Conservation (phyloP, 768 basidiomycete species). For the Mrakia hoshinonis region DNA sequence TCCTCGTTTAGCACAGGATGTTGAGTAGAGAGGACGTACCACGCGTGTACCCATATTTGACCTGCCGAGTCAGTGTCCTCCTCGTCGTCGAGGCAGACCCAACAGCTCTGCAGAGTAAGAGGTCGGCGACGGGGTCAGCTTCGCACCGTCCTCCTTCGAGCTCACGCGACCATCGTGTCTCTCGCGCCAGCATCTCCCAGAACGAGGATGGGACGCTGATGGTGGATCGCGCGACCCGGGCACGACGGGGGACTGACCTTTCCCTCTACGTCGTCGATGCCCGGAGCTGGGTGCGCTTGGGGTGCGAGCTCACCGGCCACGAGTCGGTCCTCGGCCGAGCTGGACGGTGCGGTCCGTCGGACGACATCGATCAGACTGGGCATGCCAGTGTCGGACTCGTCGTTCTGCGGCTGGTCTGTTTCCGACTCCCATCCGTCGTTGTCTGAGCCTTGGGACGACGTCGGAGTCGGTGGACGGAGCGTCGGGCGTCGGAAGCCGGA, state of each 20-base stretch:
- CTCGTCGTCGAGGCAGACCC: conserved; percentile 12
- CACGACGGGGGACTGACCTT: conserved; percentile 7
- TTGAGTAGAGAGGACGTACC: not conserved
- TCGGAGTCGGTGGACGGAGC: not conserved
- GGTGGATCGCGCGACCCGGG: no score
- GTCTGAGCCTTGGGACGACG: not conserved
- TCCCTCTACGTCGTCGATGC: not conserved
- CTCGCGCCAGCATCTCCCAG: no score
- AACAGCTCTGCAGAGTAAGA: conserved; percentile 1
- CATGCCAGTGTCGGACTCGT: not conserved
- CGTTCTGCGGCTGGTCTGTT: not conserved
- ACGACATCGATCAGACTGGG: not conserved
- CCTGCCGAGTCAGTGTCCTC: not conserved
- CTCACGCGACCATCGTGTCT: not conserved
- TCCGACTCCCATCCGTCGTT: not conserved
- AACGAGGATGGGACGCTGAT: no score
- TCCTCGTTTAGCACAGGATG: not conserved
- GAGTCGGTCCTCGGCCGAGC: not conserved
- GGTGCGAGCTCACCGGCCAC: not conserved
- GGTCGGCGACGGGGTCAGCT: not conserved
- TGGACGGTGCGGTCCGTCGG: not conserved
- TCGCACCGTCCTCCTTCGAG: not conserved
- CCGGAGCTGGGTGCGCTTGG: not conserved
- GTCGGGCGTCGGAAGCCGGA: not conserved
- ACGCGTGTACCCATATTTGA: conserved; percentile 8